These are phyloP conservation scores for Prototheca wickerhamii DNA, from an alignment of 163 green algal species.

Conservation along the genomic window DNA sequence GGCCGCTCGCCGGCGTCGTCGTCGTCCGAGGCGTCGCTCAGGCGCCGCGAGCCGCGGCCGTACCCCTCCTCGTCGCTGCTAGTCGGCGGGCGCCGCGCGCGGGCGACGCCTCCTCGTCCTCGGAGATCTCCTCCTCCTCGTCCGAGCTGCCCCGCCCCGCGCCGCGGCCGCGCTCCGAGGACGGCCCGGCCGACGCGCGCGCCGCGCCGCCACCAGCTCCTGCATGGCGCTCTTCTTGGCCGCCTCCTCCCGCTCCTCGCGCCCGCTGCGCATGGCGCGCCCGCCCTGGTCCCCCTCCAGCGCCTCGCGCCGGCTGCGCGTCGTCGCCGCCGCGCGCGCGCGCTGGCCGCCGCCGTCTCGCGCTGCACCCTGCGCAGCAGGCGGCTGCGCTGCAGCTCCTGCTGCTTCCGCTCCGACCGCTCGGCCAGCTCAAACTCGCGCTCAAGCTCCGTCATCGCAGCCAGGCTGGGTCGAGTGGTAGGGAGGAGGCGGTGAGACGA, in stretches of 20 bases:
- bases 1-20: not conserved
- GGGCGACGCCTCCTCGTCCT: too few relatives aligned
- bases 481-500: not conserved
- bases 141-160: constrained; percentile 6
- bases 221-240: constrained; percentile 50
- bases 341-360: not conserved
- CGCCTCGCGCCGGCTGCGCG: not conserved
- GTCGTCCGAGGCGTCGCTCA: not conserved
- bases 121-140: constrained; percentile 4
- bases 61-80: constrained; percentile 15
- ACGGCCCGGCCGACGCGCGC: not conserved
- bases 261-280: constrained; percentile 11
- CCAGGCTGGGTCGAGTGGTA: constrained; percentile 35
- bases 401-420: constrained; percentile 47
- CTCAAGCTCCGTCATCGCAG: constrained; percentile 68
- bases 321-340: constrained; percentile 1
- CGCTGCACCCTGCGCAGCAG: constrained; percentile 28
- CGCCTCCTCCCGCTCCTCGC: constrained; percentile 26
- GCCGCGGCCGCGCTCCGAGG: not conserved
- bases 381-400: constrained; percentile 37
- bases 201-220: constrained; percentile 41
- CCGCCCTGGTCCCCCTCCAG: constrained; percentile 12
- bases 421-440: constrained; percentile 70
- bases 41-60: too few relatives aligned
- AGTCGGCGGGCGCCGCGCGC: not conserved